A percentile compares a stretch with the other conserved stretches of the same genome.
These are phyloP conservation scores for Fragosphaeria purpurea DNA, from an alignment of 2,329 filamentous ascomycete species.

Conservation along the genomic window DNA sequence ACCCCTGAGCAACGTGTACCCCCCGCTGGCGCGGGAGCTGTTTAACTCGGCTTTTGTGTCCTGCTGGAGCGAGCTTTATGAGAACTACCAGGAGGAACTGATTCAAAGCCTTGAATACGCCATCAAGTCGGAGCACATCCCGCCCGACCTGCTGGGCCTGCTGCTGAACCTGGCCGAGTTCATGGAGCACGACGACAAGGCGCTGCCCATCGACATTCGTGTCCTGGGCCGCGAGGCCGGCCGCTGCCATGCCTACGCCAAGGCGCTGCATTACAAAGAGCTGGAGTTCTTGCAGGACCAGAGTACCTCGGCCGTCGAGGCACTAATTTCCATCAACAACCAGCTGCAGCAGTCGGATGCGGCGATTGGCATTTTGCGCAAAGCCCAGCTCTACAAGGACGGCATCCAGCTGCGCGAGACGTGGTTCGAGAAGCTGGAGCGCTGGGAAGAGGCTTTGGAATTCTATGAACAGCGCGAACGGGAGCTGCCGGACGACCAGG, in stretches of 20 bases:
- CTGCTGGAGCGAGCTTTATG: conserved; percentile 96
- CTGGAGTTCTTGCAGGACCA: conserved; percentile 97
- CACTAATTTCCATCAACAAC: conserved; percentile 98
- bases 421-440: conserved; percentile 97
- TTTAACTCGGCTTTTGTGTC: conserved; percentile 99
- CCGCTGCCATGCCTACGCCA: conserved; percentile 95
- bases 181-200: conserved; percentile 99
- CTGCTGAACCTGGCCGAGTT: conserved; percentile 95
- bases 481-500: conserved; percentile 48
- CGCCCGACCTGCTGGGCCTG: conserved; percentile 87
- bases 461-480: conserved; percentile 83
- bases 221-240: conserved; percentile 90
- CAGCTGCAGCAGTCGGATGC: conserved; percentile 97
- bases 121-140: conserved; percentile 89
- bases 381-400: conserved; percentile 91
- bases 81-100: conserved; percentile 92
- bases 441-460: conserved; percentile 92
- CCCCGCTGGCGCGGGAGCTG: conserved; percentile 80
- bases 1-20: conserved; percentile 79
- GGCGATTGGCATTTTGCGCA: conserved; percentile 92
- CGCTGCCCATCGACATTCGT: conserved; percentile 91
- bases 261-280: conserved; percentile 97
- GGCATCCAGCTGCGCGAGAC: conserved; percentile 90
- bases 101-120: conserved; percentile 93
- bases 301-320: conserved; percentile 89